Evolutionary conservation across 2,329 filamentous ascomycete genomes (phyloP), one percentile per base, ranked within the genome.

Genomic region (Diaporthe australafricana): DNA sequence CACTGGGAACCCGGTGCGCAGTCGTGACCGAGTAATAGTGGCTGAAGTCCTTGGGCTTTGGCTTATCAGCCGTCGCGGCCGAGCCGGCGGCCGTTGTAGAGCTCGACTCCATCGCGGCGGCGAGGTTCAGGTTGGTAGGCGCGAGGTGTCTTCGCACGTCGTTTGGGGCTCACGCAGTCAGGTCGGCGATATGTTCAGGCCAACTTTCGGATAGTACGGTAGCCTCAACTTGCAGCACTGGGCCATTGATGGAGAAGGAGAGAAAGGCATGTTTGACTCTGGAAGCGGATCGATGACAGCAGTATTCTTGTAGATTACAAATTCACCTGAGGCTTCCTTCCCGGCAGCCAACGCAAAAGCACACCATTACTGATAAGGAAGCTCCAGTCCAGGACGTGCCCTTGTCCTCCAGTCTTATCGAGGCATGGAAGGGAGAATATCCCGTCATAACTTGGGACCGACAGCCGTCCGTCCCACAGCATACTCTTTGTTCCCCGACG

Each of bases 11-110:
- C 11, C 94, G 88, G 57, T 88, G 87, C 78, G 87, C 91, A 60
- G 94, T 92, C 55, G 90, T 86, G 71, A 89, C 85, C 1, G 94
- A 95, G 76, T 91, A 92, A 79, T 95, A 92, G 80, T 98, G 94
- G 76, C 91, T 92, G 73, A 98, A 86, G 80, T 98, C 93, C 75
- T 90, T 84, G 7, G 95, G 94, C 71, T 77, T 74, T 35, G 81
- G 82, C 78, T 79, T 81, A 60, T 77, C 78, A 30, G 71, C 55
- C 63, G 52, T 57, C 1, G 74, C 77, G 75, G 74, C 74, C 68
- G 73, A 20, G 32, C 68, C 68, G 45, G 68, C 71, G 63, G 71
- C 38, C 20, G 62, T 11, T 32, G 66, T 27, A 27, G 42, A 66
- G 17, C 47, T 71, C n/a, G 73, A 70, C 42, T 65, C 70, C 73